Base-by-base conservation (phyloP, 306 rosid species). In the Sesbania bispinosa region DNA sequence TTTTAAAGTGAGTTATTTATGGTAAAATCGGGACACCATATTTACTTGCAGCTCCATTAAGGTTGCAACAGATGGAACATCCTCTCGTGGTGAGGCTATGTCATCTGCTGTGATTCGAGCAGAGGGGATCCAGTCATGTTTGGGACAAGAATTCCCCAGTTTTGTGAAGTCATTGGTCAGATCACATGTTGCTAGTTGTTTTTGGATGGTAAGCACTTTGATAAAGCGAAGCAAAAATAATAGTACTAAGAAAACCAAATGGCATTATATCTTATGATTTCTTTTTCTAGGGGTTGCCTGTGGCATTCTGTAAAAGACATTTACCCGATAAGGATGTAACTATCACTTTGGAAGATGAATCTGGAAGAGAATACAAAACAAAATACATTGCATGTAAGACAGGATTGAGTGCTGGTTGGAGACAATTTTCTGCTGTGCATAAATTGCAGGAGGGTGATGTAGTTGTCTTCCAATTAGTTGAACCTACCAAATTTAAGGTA, bases 361-460 rank as follows among this genome's bases (percentile, higher is more conserved):
- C 70, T 69, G 96, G 92, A 48, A 90, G 64, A 81, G 90, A 84
- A 41, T 84, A 73, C 74, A 82, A 76, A 13, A 73, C 75, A 23
- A 93, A 93, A 74, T 93, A 85, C 79, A 84, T 93, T 62, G 98
- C 98, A 6, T 85, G 67, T 73, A 93, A 88, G 83, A 84, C 93
- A 14, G 98, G 98, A 55, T 67, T 93, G 43, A 85, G 98, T 61
- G 87, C 98, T 78, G 98, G 98, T 48, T 93, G 98, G 97, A 90
- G 97, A 75, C 98, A 90, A 76, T 93, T 90, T 78, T 86, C 93
- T 67, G 96, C 78, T 66, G 84, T 82, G 14, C 96, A 93, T 82
- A 90, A 85, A 67, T 80, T 93, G 79, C 79, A 84, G 4, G 97
- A 90, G 83, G 98, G 98, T 45, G 96, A 93, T 85, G 97, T 80